Conservation (phyloP, 805 yeast species). For the Clavispora santaluciae region DNA sequence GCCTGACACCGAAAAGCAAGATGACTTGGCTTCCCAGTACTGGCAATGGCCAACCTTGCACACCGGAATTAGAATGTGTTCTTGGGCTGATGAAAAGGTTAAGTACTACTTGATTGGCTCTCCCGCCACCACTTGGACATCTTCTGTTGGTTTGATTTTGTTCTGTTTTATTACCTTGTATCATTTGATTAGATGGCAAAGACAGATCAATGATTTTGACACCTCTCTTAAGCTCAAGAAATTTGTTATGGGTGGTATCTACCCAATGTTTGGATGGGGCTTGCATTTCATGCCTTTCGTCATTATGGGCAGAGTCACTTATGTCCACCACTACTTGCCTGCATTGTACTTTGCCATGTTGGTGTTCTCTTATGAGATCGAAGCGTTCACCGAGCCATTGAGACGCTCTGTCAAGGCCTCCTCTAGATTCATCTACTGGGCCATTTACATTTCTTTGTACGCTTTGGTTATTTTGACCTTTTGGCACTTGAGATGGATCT, state of each 20-base stretch:
- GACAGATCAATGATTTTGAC: constrained; percentile 58
- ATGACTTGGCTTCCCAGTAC: constrained; percentile 66
- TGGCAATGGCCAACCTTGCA: constrained; percentile 81
- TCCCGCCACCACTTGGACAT: constrained; percentile 68
- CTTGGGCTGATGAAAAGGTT: constrained; percentile 53
- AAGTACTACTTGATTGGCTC: constrained; percentile 67
- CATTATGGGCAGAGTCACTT: constrained; percentile 93
- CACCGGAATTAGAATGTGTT: constrained; percentile 72
- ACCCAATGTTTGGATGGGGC: constrained; percentile 89
- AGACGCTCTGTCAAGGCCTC: constrained; percentile 6
- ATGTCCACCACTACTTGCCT: constrained; percentile 94
- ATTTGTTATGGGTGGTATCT: constrained; percentile 67
- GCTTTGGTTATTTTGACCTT: constrained; percentile 52
- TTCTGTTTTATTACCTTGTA: constrained; percentile 45
- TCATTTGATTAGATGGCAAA: constrained; percentile 56
- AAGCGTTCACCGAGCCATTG: constrained; percentile 32
- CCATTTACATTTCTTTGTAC: constrained; percentile 45
- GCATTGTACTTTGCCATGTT: constrained; percentile 93
- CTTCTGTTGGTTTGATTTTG: constrained; percentile 53
- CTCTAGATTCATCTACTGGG: constrained; percentile 8
- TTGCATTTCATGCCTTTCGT: constrained; percentile 86
- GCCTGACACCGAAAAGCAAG: constrained; percentile 69
- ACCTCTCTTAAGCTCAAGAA: constrained; percentile 40
- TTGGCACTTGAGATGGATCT: constrained; percentile 57
- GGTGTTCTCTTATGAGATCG: constrained; percentile 59